Percentiles rank a stretch among this genome's conserved stretches.
Conservation (phyloP, 352 stramenopile genomes). For the Pythium rishiriense region DNA sequence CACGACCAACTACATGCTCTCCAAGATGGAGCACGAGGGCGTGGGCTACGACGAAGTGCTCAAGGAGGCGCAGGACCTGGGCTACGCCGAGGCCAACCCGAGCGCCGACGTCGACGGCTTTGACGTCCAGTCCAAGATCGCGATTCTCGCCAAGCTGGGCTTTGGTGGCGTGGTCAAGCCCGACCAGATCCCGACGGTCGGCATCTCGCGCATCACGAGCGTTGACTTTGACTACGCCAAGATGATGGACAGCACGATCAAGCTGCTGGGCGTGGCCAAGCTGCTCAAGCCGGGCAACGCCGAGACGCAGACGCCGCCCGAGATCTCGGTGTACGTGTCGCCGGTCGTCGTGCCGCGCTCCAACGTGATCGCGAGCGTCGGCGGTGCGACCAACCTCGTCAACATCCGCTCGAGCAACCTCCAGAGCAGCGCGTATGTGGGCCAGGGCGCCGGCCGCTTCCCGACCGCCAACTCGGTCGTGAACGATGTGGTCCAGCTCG, state of each 20-base stretch:
- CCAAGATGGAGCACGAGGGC: conserved; percentile 94
- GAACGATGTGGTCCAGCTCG: conserved; percentile 94
- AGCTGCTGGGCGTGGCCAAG: conserved; percentile 91
- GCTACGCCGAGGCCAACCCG: conserved; percentile 94
- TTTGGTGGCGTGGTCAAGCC: conserved; percentile 91
- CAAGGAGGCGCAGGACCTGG: conserved; percentile 92
- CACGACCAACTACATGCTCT: conserved; percentile 98
- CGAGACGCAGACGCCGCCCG: conserved; percentile 59
- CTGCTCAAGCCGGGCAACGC: conserved; percentile 74
- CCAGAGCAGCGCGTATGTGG: conserved; percentile 89
- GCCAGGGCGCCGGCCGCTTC: conserved; percentile 93
- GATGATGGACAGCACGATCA: conserved; percentile 95
- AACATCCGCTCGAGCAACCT: conserved; percentile 90
- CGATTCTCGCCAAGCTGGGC: conserved; percentile 93
- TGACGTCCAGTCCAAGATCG: conserved; percentile 96
- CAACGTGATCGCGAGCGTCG: conserved; percentile 90
- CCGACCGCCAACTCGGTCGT: conserved; percentile 96
- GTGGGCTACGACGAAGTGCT: conserved; percentile 92
- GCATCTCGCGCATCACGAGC: conserved; percentile 91
- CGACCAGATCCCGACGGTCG: conserved; percentile 88
- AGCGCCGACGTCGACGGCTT: conserved; percentile 95
- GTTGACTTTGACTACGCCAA: conserved; percentile 97
- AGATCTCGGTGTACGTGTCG: conserved; percentile 93
- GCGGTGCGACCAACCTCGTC: conserved; percentile 92
- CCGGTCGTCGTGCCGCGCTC: conserved; percentile 89